Percentiles rank a stretch among this genome's conserved stretches.
These are phyloP conservation scores for Euphorbia celastroides DNA, from an alignment of 441 rosid genomes.

Conservation along the genomic window DNA sequence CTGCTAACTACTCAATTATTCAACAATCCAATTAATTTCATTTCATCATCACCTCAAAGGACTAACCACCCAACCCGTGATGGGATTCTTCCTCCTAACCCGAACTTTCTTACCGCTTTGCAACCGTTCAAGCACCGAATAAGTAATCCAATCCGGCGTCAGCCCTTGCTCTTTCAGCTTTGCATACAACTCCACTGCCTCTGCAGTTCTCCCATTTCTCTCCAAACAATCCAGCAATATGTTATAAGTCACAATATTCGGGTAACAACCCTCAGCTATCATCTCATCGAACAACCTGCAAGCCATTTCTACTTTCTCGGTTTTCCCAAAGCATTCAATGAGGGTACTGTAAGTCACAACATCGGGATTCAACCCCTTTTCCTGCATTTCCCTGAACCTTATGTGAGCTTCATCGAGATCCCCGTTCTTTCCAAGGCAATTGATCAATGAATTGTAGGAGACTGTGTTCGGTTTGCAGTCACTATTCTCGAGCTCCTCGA, in stretches of 20 bases:
- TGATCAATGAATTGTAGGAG: slow-evolving; percentile 85
- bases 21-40: too few relatives aligned
- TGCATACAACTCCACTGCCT: slow-evolving; percentile 82
- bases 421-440: slow-evolving; percentile 91
- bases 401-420: slow-evolving; percentile 94
- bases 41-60: slow-evolving; percentile 46
- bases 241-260: slow-evolving; percentile 85
- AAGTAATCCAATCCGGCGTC: slow-evolving; percentile 84
- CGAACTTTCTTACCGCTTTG: slow-evolving; percentile 71
- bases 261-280: slow-evolving; percentile 70
- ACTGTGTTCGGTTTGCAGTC: slow-evolving; percentile 65
- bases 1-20: not conserved
- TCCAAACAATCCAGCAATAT: slow-evolving; percentile 85
- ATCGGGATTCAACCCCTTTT: slow-evolving; percentile 78
- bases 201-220: slow-evolving; percentile 72
- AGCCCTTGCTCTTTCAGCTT: slow-evolving; percentile 79
- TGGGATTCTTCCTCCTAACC: slow-evolving; percentile 72
- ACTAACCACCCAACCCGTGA: slow-evolving; percentile 90
- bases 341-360: slow-evolving; percentile 90
- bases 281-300: slow-evolving; percentile 76
- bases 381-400: slow-evolving; percentile 88
- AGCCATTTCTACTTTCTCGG: slow-evolving; percentile 87
- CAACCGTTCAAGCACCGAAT: slow-evolving; percentile 65
- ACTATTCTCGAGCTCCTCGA: slow-evolving; percentile 78
- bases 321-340: slow-evolving; percentile 92